Percentiles rank a stretch among this genome's conserved stretches.
These are phyloP conservation scores for Lagenidium giganteum DNA, from an alignment of 352 stramenopile genomes.

Conservation along the genomic window DNA sequence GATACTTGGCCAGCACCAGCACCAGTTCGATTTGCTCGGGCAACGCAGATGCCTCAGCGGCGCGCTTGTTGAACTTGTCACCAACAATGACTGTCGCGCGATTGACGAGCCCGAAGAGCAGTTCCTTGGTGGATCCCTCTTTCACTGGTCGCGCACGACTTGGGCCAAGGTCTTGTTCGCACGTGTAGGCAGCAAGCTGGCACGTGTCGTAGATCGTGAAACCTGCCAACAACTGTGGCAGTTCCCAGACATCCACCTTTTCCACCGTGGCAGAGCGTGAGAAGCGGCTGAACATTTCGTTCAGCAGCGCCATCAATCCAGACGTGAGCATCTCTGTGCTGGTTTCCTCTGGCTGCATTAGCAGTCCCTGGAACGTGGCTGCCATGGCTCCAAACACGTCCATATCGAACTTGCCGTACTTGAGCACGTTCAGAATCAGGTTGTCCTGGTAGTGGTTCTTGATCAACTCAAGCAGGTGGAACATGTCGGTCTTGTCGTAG, in stretches of 20 bases:
- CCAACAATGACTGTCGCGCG: slow-evolving; percentile 51
- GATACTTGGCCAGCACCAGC: slow-evolving; percentile 50
- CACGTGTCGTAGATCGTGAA: slow-evolving; percentile 65
- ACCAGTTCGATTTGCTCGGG: slow-evolving; percentile 58
- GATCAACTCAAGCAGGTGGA: slow-evolving; percentile 38
- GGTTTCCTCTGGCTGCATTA: slow-evolving; percentile 46
- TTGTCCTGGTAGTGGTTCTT: slow-evolving; percentile 41
- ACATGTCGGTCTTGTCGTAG: slow-evolving; percentile 47
- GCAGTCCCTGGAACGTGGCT: slow-evolving; percentile 52
- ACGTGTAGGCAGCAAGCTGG: too few relatives aligned
- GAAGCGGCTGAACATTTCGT: slow-evolving; percentile 42
- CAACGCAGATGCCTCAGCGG: slow-evolving; percentile 34
- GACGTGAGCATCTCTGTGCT: slow-evolving; percentile 23
- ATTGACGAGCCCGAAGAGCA: slow-evolving; percentile 56
- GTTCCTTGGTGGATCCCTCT: slow-evolving; percentile 33
- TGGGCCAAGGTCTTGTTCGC: too few relatives aligned
- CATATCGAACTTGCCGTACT: slow-evolving; percentile 52
- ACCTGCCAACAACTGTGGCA: slow-evolving; percentile 28
- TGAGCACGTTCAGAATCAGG: slow-evolving; percentile 56
- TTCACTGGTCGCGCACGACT: too few relatives aligned
- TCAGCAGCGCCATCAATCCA: slow-evolving; percentile 49
- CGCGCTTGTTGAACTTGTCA: slow-evolving; percentile 48
- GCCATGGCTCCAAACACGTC: slow-evolving; percentile 47
- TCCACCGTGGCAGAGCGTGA: too few relatives aligned
- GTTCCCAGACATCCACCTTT: too few relatives aligned